A percentile compares a stretch with the other conserved stretches of the same genome.
Evolutionary conservation across 805 yeast genomes (phyloP).

Genomic region (Sugiyamaella mastotermitis): DNA sequence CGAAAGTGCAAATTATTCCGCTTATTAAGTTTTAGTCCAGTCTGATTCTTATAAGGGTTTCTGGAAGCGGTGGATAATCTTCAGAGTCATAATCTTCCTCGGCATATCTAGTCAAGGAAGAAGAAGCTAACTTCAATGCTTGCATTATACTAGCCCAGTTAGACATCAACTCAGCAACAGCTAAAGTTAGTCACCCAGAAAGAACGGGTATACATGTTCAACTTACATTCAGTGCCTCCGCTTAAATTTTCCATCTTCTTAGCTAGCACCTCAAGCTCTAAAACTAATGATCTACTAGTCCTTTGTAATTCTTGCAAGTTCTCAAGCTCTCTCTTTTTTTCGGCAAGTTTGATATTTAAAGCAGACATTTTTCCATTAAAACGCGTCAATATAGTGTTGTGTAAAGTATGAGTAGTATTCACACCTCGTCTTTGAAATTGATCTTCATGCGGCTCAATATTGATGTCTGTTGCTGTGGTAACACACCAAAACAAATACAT

Average conservation of each 20-base stretch:
- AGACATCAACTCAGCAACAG: constrained; percentile 51
- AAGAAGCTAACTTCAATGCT: constrained; percentile 53
- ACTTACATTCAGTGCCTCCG: constrained; percentile 54
- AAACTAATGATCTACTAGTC: constrained; percentile 41
- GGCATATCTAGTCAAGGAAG: constrained; percentile 37
- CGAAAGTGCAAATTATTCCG: too few relatives aligned
- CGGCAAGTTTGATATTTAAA: constrained; percentile 21
- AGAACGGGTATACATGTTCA: too few relatives aligned
- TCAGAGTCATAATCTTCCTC: constrained; percentile 37
- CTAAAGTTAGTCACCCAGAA: too few relatives aligned
- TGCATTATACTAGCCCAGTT: constrained; percentile 62
- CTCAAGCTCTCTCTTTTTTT: constrained; percentile 47
- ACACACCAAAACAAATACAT: too few relatives aligned
- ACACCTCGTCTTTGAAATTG: too few relatives aligned
- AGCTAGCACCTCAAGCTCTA: constrained; percentile 44
- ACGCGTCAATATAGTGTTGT: too few relatives aligned
- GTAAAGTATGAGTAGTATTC: too few relatives aligned
- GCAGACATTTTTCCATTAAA: too few relatives aligned
- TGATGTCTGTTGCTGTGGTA: too few relatives aligned
- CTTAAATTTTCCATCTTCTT: constrained; percentile 42
- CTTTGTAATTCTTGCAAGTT: constrained; percentile 42
- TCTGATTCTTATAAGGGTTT: constrained; percentile 27
- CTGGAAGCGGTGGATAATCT: constrained; percentile 24
- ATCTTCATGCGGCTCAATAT: too few relatives aligned
- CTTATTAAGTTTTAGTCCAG: constrained; percentile 11